A percentile compares a stretch with the other conserved stretches of the same genome.
phyloP scores from a whole-genome alignment of 106 monocot genomes.

The Dendrobium nobile region DNA sequence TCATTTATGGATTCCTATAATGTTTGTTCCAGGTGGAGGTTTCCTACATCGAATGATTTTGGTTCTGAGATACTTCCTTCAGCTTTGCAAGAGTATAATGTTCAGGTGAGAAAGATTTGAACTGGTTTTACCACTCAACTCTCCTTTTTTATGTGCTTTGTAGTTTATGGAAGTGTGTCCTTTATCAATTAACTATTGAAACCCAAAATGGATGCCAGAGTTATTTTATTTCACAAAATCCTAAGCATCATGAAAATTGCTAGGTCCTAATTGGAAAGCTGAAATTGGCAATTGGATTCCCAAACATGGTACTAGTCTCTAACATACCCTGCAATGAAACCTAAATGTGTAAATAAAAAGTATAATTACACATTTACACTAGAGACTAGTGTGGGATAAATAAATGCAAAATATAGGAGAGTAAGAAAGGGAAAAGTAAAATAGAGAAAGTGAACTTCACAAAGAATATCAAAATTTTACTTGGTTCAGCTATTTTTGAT shows the following conservation, averaged over 20 bases:
- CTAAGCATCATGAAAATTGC: background rate
- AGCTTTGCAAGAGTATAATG: constrained; percentile 71
- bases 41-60: constrained; percentile 79
- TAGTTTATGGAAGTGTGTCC: background rate
- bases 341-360: background rate
- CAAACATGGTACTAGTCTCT: too few relatives aligned
- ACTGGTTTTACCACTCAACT: background rate
- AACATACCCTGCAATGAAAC: background rate
- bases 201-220: background rate
- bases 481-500: too few relatives aligned
- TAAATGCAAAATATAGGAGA: background rate
- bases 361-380: background rate
- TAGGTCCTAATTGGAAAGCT: background rate
- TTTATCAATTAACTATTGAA: background rate
- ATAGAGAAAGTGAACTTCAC: too few relatives aligned
- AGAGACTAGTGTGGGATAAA: background rate
- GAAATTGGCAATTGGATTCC: background rate
- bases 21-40: constrained; percentile 55
- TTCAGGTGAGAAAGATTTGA: constrained; percentile 42
- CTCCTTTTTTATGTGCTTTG: background rate
- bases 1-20: background rate
- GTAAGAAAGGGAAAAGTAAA: too few relatives aligned
- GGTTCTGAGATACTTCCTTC: constrained; percentile 93
- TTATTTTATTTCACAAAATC: background rate
- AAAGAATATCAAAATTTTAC: too few relatives aligned